Evolutionary conservation across 768 basidiomycete species (phyloP).

Genomic region (Lanmaoa rubissima): DNA sequence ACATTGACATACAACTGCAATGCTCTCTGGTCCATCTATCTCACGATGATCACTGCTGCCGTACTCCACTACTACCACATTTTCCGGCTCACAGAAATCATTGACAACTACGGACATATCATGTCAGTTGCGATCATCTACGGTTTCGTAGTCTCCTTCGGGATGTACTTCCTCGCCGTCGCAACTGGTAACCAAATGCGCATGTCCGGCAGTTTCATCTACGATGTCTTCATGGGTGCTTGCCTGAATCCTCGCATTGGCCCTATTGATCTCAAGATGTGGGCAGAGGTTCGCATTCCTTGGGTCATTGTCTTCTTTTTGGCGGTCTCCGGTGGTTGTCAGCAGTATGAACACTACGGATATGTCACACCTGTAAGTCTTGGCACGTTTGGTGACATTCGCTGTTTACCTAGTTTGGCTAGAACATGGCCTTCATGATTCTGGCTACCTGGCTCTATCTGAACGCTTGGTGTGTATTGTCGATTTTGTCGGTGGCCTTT

Average conservation of each 20-base stretch:
- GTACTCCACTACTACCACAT: conserved; percentile 73
- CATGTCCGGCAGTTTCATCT: conserved; percentile 94
- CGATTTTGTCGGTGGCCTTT: background rate
- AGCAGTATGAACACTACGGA: conserved; percentile 91
- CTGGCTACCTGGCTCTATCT: conserved; percentile 95
- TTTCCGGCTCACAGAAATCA: conserved; percentile 91
- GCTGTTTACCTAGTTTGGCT: background rate
- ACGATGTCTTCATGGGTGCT: conserved; percentile 97
- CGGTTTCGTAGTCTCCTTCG: conserved; percentile 78
- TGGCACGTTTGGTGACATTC: background rate
- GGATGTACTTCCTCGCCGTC: conserved; percentile 78
- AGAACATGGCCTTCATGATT: conserved; percentile 98
- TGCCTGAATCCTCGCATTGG: conserved; percentile 92
- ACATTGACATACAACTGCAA: conserved; percentile 97
- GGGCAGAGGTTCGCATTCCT: conserved; percentile 94
- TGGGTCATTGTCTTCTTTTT: conserved; percentile 97
- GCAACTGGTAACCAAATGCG: conserved; percentile 78
- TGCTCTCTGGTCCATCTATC: conserved; percentile 81
- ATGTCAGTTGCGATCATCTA: conserved; percentile 96
- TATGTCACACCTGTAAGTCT: conserved; percentile 82
- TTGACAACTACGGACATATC: conserved; percentile 93
- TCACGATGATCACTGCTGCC: conserved; percentile 72
- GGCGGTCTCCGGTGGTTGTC: conserved; percentile 87
- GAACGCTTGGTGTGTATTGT: conserved; percentile 74
- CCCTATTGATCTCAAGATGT: conserved; percentile 95